Evolutionary conservation across 208 protist genomes (phyloP).

Genomic region (Balamuthia mandrillaris): DNA sequence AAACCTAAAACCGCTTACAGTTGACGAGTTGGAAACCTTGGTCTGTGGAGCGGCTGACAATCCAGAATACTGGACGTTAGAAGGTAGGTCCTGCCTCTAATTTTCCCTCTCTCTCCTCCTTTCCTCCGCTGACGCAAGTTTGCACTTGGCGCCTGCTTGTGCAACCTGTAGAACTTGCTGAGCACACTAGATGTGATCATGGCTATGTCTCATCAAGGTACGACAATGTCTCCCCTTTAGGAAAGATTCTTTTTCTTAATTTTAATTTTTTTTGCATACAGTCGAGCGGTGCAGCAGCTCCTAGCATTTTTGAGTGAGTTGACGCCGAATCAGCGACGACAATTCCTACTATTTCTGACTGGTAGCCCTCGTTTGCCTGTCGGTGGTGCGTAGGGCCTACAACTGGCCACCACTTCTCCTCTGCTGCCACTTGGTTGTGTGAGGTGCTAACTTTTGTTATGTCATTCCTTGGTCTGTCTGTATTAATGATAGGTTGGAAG

Average conservation of each 20-base stretch:
- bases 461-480: background rate
- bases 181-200: constrained; percentile 50
- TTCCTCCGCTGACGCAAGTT: no score
- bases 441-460: background rate
- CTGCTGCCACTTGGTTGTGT: background rate
- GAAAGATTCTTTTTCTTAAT: background rate
- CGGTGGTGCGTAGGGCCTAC: constrained; percentile 51
- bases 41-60: constrained; percentile 43
- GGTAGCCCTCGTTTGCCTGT: constrained; percentile 67
- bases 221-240: background rate
- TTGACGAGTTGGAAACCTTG: constrained; percentile 49
- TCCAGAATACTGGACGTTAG: background rate
- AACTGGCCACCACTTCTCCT: background rate
- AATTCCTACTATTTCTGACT: constrained; percentile 70
- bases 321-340: constrained; percentile 38
- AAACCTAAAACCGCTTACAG: constrained; percentile 44
- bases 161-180: background rate
- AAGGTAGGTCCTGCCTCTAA: background rate
- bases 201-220: constrained; percentile 39
- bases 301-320: constrained; percentile 62
- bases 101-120: background rate
- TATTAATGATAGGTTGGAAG: background rate
- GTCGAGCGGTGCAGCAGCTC: constrained; percentile 54
- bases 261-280: constrained; percentile 6
- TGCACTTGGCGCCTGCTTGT: no score